Conservation (phyloP, 2,329 filamentous ascomycete species). For the Colletotrichum ledebouriae region DNA sequence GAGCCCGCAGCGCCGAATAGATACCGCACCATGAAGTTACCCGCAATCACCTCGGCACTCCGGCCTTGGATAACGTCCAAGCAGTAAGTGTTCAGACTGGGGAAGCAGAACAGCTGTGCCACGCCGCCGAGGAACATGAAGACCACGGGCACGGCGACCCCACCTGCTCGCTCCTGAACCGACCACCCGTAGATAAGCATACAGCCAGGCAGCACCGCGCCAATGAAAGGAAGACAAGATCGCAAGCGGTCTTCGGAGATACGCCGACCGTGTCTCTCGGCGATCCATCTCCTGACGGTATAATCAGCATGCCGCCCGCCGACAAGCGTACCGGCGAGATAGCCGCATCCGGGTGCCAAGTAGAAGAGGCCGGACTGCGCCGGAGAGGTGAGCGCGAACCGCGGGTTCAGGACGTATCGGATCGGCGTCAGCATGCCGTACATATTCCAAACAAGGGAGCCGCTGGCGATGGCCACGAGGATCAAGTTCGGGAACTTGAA, state of each 20-base stretch:
- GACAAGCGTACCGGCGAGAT: conserved; percentile 74
- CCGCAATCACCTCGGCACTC: conserved; percentile 63
- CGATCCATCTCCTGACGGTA: conserved; percentile 71
- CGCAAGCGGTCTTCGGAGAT: conserved; percentile 79
- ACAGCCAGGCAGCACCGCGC: conserved; percentile 70
- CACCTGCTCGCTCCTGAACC: conserved; percentile 40
- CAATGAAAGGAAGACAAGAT: conserved; percentile 71
- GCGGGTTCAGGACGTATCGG: conserved; percentile 78
- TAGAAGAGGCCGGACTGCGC: conserved; percentile 78
- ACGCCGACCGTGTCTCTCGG: conserved; percentile 65
- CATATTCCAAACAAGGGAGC: conserved; percentile 78
- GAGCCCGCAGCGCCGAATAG: conserved; percentile 79
- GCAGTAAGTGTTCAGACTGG: conserved; percentile 73
- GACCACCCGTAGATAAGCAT: conserved; percentile 78
- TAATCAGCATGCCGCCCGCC: conserved; percentile 77
- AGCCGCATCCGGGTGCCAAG: conserved; percentile 77
- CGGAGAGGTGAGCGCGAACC: conserved; percentile 73
- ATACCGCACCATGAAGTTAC: conserved; percentile 85
- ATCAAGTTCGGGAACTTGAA: conserved; percentile 77
- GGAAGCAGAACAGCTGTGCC: conserved; percentile 77
- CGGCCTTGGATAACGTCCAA: conserved; percentile 41
- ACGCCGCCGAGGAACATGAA: conserved; percentile 79
- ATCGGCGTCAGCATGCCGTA: conserved; percentile 78
- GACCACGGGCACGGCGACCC: conserved; percentile 68
- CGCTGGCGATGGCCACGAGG: conserved; percentile 69